Conservation (phyloP, 2,329 filamentous ascomycete species). For the Lachnum nothofagi region DNA sequence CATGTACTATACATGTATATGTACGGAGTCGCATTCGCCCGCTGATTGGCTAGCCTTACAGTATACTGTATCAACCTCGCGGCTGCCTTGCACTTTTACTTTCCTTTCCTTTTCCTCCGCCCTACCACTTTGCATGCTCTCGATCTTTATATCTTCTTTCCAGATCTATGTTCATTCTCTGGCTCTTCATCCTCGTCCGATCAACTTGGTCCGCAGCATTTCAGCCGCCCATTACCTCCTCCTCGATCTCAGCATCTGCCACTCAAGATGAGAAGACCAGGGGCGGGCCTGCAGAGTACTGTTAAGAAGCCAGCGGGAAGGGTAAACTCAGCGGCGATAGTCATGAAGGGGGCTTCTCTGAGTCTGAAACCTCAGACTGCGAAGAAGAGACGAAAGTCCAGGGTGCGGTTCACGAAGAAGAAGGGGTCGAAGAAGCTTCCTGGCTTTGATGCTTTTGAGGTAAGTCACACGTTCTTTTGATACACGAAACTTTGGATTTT, state of each 20-base stretch:
- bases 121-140: not conserved
- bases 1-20: too few relatives aligned
- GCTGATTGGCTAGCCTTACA: not conserved
- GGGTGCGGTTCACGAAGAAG: not conserved
- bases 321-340: not conserved
- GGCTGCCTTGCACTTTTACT: not conserved
- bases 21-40: not conserved
- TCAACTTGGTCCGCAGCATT: too few relatives aligned
- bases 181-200: too few relatives aligned
- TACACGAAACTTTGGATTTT: not conserved
- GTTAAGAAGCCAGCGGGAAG: too few relatives aligned
- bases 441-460: slow-evolving; percentile 13
- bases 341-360: too few relatives aligned
- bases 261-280: too few relatives aligned
- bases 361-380: not conserved
- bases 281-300: too few relatives aligned
- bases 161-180: too few relatives aligned
- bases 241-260: too few relatives aligned
- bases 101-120: not conserved
- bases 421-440: not conserved
- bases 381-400: not conserved
- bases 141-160: too few relatives aligned
- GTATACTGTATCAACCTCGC: not conserved
- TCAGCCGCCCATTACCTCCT: too few relatives aligned
- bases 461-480: not conserved